These are phyloP conservation scores for Phytophthora sansomeana DNA, from an alignment of 352 stramenopile genomes.

Conservation along the genomic window DNA sequence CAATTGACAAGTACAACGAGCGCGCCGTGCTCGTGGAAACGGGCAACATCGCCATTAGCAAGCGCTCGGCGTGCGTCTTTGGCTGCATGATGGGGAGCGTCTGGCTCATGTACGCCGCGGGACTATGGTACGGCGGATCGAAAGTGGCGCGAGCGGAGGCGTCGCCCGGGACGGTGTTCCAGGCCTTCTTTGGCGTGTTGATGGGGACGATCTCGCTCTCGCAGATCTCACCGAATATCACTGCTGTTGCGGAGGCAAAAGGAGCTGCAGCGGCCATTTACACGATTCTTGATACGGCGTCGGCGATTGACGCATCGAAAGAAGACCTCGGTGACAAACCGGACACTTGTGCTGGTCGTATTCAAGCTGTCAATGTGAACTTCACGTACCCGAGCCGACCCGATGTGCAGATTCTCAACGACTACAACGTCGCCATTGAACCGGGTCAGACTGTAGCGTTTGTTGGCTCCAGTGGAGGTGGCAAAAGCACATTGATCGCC, in stretches of 20 bases:
- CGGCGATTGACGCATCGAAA: constrained; percentile 53
- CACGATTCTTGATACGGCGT: constrained; percentile 59
- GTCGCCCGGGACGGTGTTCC: constrained; percentile 50
- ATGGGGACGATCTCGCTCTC: constrained; percentile 51
- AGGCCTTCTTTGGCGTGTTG: constrained; percentile 63
- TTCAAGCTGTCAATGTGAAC: constrained; percentile 58
- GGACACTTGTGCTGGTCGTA: constrained; percentile 35
- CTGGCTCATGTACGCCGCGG: constrained; percentile 45
- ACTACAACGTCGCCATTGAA: too few species aligned
- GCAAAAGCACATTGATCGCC: constrained; percentile 52
- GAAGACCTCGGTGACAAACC: constrained; percentile 38
- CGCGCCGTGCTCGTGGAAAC: constrained; percentile 30
- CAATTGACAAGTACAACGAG: constrained; percentile 45
- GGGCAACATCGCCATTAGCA: constrained; percentile 22
- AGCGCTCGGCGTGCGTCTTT: constrained; percentile 18
- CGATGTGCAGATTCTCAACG: too few species aligned
- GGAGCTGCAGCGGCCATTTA: constrained; percentile 56
- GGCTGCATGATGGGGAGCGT: constrained; percentile 31
- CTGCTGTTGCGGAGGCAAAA: constrained; percentile 52
- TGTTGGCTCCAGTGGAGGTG: too few species aligned
- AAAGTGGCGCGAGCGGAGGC: constrained; percentile 36
- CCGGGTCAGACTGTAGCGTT: too few species aligned
- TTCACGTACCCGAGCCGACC: constrained; percentile 82
- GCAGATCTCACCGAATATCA: constrained; percentile 64
- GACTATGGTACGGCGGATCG: constrained; percentile 46